phyloP scores from a whole-genome alignment of 768 basidiomycete species.

The Tulasnella sp. region DNA sequence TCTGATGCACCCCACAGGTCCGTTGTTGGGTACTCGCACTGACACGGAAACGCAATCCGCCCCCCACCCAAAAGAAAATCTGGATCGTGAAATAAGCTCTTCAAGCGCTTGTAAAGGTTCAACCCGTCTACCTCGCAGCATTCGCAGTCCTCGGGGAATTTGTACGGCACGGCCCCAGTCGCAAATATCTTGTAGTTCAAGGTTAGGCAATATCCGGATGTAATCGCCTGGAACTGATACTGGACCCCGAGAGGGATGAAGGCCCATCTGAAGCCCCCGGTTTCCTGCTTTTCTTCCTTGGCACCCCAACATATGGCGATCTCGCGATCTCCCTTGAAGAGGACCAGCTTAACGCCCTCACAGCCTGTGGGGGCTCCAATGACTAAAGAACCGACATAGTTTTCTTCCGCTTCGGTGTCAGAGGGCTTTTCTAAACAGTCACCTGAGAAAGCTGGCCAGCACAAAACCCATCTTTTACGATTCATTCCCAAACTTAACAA shows the following conservation, averaged over 20 bases:
- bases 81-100: not conserved
- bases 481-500: no score
- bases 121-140: not conserved
- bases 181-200: conserved; percentile 44
- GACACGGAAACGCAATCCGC: not conserved
- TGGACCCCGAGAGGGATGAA: conserved; percentile 53
- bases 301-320: not conserved
- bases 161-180: conserved; percentile 10
- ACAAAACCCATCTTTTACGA: no score
- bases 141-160: not conserved
- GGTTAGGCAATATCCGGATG: conserved; percentile 51
- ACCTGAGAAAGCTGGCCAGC: conserved; percentile 36
- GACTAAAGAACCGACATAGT: conserved; percentile 59
- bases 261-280: conserved; percentile 44
- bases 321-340: conserved; percentile 42
- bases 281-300: not conserved
- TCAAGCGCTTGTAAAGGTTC: not conserved
- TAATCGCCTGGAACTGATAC: conserved; percentile 51
- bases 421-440: conserved; percentile 56
- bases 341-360: conserved; percentile 51
- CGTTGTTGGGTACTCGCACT: not conserved
- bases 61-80: not conserved
- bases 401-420: conserved; percentile 51
- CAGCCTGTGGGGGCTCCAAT: conserved; percentile 54
- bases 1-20: not conserved